Conservation (phyloP, 1,284 basidiomycete species). For the Ganoderma lucidum region DNA sequence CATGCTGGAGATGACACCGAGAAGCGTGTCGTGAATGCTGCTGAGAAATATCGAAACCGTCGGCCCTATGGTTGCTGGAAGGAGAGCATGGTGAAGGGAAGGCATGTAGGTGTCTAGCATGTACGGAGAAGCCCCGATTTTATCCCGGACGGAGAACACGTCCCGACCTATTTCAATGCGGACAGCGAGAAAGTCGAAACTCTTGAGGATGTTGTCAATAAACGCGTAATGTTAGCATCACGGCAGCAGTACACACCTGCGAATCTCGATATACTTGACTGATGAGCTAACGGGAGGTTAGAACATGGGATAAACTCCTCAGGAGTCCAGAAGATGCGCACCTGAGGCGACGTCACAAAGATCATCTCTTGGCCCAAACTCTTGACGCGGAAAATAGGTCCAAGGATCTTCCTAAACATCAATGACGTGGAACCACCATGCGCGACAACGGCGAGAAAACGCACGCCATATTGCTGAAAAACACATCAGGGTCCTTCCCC, state of each 20-base stretch:
- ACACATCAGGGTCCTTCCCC: constrained; percentile 33
- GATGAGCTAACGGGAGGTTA: constrained; percentile 26
- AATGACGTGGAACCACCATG: neutral
- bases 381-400: constrained; percentile 33
- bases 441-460: constrained; percentile 3
- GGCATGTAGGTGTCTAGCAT: constrained; percentile 29
- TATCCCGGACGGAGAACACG: constrained; percentile 19
- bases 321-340: constrained; percentile 12
- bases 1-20: constrained; percentile 15
- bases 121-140: constrained; percentile 8
- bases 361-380: constrained; percentile 27
- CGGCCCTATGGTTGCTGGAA: constrained; percentile 24
- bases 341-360: constrained; percentile 32
- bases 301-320: neutral
- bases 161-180: constrained; percentile 25
- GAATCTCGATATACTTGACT: constrained; percentile 32
- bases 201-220: constrained; percentile 21
- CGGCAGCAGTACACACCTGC: constrained; percentile 18
- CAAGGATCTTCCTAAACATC: constrained; percentile 22
- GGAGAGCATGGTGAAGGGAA: constrained; percentile 25
- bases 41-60: constrained; percentile 22
- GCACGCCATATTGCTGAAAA: constrained; percentile 29
- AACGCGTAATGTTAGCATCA: neutral
- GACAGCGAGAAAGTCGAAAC: constrained; percentile 29
- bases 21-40: constrained; percentile 20